Evolutionary conservation across 192 early-diverging fungal species (phyloP).

Genomic region (Ambispora gerdemannii): DNA sequence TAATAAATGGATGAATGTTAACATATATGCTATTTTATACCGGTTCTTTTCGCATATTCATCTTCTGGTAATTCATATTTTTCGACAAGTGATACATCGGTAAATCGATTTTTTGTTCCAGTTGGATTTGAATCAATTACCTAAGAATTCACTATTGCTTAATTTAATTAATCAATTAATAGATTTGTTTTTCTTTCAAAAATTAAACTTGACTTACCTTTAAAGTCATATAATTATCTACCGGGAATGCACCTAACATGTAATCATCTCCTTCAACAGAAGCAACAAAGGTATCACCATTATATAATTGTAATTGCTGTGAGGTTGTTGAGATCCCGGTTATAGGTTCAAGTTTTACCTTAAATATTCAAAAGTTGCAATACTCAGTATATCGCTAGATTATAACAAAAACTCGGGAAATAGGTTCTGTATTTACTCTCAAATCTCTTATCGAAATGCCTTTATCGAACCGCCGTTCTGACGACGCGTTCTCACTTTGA

Average conservation of each 20-base stretch:
- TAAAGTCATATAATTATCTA: slow-evolving; percentile 79
- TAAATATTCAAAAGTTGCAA: background rate
- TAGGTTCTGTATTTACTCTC: slow-evolving; percentile 55
- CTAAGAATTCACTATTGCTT: too few relatives aligned
- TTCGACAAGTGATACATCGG: slow-evolving; percentile 84
- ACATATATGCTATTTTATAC: slow-evolving; percentile 37
- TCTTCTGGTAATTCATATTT: slow-evolving; percentile 91
- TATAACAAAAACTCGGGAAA: slow-evolving; percentile 22
- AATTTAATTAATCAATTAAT: too few relatives aligned
- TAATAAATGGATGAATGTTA: slow-evolving; percentile 7
- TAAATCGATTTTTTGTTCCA: slow-evolving; percentile 66
- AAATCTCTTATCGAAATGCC: slow-evolving; percentile 61
- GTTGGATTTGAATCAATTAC: slow-evolving; percentile 70
- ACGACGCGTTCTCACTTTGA: slow-evolving; percentile 71
- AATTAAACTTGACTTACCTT: slow-evolving; percentile 59
- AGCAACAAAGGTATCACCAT: slow-evolving; percentile 49
- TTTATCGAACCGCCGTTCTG: slow-evolving; percentile 87
- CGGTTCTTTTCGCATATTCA: slow-evolving; percentile 78
- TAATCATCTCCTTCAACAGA: slow-evolving; percentile 53
- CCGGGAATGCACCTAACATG: slow-evolving; percentile 86
- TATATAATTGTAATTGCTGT: slow-evolving; percentile 63
- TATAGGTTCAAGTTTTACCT: slow-evolving; percentile 85
- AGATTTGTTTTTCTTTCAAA: too few relatives aligned
- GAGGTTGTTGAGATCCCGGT: slow-evolving; percentile 76
- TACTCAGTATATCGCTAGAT: background rate